phyloP scores from a whole-genome alignment of 495 filamentous ascomycete species.

The Daldinia childiae region DNA sequence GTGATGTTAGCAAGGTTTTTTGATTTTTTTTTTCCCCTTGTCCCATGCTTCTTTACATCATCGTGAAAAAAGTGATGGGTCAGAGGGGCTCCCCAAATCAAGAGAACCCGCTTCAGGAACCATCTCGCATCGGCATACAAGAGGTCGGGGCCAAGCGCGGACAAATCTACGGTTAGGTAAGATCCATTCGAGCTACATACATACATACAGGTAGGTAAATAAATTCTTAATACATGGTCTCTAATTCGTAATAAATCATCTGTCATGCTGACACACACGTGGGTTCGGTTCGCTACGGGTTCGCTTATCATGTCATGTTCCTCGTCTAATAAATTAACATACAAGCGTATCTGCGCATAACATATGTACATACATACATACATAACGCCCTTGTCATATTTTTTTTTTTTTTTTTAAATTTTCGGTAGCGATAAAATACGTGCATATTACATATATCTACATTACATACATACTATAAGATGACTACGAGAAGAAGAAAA shows the following conservation, averaged over 20 bases:
- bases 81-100: slow-evolving; percentile 16
- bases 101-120: slow-evolving; percentile 30
- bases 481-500: not conserved
- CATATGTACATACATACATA: not conserved
- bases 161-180: slow-evolving; percentile 37
- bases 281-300: slow-evolving; percentile 30
- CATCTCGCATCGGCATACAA: slow-evolving; percentile 42
- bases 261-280: slow-evolving; percentile 33
- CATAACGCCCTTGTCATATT: not conserved
- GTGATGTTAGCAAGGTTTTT: not conserved
- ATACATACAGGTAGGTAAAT: not conserved
- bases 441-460: not conserved
- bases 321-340: slow-evolving; percentile 21
- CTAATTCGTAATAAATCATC: slow-evolving; percentile 25
- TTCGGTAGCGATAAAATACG: slow-evolving; percentile 3
- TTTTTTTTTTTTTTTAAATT: too few relatives aligned
- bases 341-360: not conserved
- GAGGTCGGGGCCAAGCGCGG: slow-evolving; percentile 24
- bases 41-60: slow-evolving; percentile 13
- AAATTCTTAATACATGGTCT: too few relatives aligned
- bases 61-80: slow-evolving; percentile 30
- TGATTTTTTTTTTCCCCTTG: not conserved
- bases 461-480: not conserved
- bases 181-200: slow-evolving; percentile 20
- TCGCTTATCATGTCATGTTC: slow-evolving; percentile 16